Evolutionary conservation across 1,139 yeast species (phyloP).

Genomic region (Kodamaea fungicola): DNA sequence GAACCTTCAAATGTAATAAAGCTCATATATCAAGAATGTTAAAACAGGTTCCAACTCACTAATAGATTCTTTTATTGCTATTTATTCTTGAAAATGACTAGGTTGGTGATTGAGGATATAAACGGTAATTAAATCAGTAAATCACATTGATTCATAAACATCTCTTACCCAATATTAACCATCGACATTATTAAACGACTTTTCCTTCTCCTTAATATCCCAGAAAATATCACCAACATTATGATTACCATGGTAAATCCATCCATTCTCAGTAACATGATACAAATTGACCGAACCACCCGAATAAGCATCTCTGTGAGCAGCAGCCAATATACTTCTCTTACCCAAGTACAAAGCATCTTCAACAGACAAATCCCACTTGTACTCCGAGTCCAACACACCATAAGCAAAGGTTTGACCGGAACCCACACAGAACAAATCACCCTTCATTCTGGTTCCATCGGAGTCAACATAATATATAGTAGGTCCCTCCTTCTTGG

Average conservation of each 20-base stretch:
- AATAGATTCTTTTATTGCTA: too few species aligned
- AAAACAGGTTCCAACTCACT: too few species aligned
- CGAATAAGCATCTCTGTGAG: slow-evolving; percentile 97
- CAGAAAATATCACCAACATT: slow-evolving; percentile 91
- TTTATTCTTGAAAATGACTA: too few species aligned
- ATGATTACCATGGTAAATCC: slow-evolving; percentile 94
- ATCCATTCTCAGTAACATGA: slow-evolving; percentile 90
- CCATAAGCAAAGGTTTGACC: slow-evolving; percentile 99
- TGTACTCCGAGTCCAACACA: slow-evolving; percentile 87
- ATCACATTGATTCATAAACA: too few species aligned
- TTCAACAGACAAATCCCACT: slow-evolving; percentile 86
- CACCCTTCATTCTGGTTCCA: slow-evolving; percentile 94
- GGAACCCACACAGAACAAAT: slow-evolving; percentile 94
- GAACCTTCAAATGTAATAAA: too few species aligned
- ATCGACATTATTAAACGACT: slow-evolving; percentile 86
- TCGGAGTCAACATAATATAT: slow-evolving; percentile 96
- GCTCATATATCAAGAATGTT: too few species aligned
- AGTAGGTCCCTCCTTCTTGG: slow-evolving; percentile 92
- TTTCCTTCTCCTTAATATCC: slow-evolving; percentile 85
- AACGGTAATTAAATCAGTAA: too few species aligned
- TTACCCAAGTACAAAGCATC: slow-evolving; percentile 94
- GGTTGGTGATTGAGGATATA: too few species aligned
- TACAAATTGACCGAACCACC: slow-evolving; percentile 95
- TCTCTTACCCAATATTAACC: too few species aligned
- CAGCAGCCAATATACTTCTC: slow-evolving; percentile 94